Base-by-base conservation (phyloP, 208 protist species). In the Crithidia bombi region DNA sequence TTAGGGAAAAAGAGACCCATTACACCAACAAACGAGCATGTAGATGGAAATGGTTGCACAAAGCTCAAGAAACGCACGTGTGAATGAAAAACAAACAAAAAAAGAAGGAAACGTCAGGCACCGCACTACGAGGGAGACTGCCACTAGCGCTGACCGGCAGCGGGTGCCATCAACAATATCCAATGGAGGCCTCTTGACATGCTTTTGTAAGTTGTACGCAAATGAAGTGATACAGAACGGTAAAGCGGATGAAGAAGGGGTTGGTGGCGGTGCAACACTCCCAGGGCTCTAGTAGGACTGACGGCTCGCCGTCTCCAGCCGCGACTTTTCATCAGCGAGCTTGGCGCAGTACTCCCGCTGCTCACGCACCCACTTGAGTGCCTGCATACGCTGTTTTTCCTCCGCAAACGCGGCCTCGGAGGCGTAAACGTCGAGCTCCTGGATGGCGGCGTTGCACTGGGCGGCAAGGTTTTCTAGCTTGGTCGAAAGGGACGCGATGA, bases 391-490 rank as follows among this genome's bases (percentile, higher is more conserved):
- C 57, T 95, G 86, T 47, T 79, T 49, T 57, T 95, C 87, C 71
- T 95, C 87, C 9, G 82, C 81, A 44, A 85, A 87, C 9, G 88
- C 82, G 12, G 85, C 75, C 14, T 73, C 76, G 39, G 83, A 83
- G 4, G 87, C 83, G 35, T 87, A 68, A 57, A 90, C 73, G 62
- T 95, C 87, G 46, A 95, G 72, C 58, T 92, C 82, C 52, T 90
- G 79, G 63, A 93, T 91, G 11, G 86, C 81, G 1, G 73, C 55
- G 41, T 84, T 89, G 71, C 81, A 95, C 63, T 89, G 80, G 11
- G 69, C 54, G 14, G 79, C 79, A 14, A 92, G 63, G 23, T 76
- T 75, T 26, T 91, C 86, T 28, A 81, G 65, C 62, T 85, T 83
- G 33, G 77, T 79, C 4, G 77, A 59, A 12, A 91, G 69, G 2